Conservation (phyloP, 140 eudicot genomes). For the Bidens hawaiensis region DNA sequence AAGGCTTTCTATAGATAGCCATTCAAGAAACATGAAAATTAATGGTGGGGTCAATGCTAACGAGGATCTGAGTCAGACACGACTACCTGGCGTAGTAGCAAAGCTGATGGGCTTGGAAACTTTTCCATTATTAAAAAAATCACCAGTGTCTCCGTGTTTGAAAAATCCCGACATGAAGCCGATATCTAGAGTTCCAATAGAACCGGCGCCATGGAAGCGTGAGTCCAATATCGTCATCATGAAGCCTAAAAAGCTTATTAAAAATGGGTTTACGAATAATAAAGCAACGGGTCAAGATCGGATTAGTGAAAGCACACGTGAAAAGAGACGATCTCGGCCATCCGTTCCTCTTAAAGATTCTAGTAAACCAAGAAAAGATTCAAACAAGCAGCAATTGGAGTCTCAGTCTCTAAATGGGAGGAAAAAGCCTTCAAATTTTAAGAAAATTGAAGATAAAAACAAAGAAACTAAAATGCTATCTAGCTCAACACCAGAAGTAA, state of each 20-base stretch:
- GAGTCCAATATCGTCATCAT: constrained; percentile 76
- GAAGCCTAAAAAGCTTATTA: constrained; percentile 50
- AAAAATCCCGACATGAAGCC: constrained; percentile 55
- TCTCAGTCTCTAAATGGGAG: constrained; percentile 35
- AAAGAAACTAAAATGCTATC: not conserved
- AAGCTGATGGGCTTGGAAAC: constrained; percentile 87
- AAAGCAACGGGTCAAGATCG: constrained; percentile 9
- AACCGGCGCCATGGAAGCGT: constrained; percentile 85
- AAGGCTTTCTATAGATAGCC: constrained; percentile 69
- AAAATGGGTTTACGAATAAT: not conserved
- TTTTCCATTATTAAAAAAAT: constrained; percentile 17
- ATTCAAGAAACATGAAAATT: constrained; percentile 24
- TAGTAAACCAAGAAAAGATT: constrained; percentile 46
- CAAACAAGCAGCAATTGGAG: constrained; percentile 43
- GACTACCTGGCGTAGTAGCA: constrained; percentile 83
- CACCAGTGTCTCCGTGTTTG: constrained; percentile 46
- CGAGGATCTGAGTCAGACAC: constrained; percentile 37
- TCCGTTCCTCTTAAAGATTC: constrained; percentile 24
- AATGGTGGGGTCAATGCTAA: constrained; percentile 19
- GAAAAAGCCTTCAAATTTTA: not conserved
- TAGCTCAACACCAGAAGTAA: constrained; percentile 41
- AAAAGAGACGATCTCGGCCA: not conserved
- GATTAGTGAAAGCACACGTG: not conserved
- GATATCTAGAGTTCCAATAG: constrained; percentile 48
- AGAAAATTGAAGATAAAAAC: not conserved